These are phyloP conservation scores for Talaromyces atroroseus DNA, from an alignment of 2,329 filamentous ascomycete genomes.

Conservation along the genomic window DNA sequence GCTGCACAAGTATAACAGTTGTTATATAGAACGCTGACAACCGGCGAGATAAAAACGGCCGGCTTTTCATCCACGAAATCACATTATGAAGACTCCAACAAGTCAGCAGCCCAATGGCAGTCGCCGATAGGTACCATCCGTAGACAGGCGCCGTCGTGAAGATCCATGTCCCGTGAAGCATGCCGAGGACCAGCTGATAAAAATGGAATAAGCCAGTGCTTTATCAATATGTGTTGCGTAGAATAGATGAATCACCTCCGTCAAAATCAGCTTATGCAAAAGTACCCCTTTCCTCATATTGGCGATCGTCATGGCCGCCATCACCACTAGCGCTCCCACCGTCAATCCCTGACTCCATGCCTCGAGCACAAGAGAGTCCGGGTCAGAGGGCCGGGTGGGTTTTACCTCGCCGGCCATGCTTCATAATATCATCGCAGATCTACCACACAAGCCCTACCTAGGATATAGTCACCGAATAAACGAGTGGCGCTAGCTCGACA, in stretches of 20 bases:
- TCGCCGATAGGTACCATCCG: constrained; percentile 59
- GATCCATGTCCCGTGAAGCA: constrained; percentile 55
- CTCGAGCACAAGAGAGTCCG: constrained; percentile 38
- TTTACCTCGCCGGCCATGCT: background rate
- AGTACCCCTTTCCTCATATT: constrained; percentile 47
- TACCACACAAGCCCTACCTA: too few species aligned
- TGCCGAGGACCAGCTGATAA: constrained; percentile 49
- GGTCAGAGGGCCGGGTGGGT: constrained; percentile 17
- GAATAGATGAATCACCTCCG: constrained; percentile 35
- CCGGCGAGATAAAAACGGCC: constrained; percentile 51
- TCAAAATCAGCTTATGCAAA: constrained; percentile 47
- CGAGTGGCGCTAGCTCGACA: too few species aligned
- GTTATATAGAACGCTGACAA: constrained; percentile 53
- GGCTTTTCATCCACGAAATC: constrained; percentile 63
- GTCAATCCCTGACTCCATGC: constrained; percentile 47
- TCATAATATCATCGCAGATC: background rate
- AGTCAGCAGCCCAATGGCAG: constrained; percentile 55
- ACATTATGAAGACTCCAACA: constrained; percentile 62
- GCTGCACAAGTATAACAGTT: constrained; percentile 54
- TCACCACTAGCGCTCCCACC: constrained; percentile 46
- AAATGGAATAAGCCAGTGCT: background rate
- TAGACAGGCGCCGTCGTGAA: constrained; percentile 53
- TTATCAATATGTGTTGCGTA: background rate
- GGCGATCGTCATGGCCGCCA: constrained; percentile 45
- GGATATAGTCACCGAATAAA: too few species aligned